Conservation (phyloP, 2,329 filamentous ascomycete genomes). For the Epicoccum sorghinum region DNA sequence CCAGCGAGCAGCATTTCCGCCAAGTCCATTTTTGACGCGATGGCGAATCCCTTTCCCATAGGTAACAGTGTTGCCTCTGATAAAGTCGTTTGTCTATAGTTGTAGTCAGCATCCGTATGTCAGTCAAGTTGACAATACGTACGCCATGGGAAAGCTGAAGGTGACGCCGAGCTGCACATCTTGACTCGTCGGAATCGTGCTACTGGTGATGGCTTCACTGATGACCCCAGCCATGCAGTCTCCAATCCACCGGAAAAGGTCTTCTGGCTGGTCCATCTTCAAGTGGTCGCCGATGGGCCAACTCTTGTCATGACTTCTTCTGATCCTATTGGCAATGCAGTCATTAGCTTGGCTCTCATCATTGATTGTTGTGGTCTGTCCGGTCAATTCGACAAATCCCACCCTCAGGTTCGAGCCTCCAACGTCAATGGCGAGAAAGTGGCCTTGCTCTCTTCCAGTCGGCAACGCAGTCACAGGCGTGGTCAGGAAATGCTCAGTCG, state of each 20-base stretch:
- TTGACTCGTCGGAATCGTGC: conserved; percentile 23
- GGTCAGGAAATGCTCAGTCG: conserved; percentile 48
- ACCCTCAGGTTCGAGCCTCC: conserved; percentile 73
- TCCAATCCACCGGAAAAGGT: conserved; percentile 82
- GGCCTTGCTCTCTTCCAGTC: conserved; percentile 70
- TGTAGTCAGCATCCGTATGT: conserved; percentile 14
- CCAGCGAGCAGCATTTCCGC: conserved; percentile 64
- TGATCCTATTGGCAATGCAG: conserved; percentile 51
- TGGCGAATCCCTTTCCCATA: conserved; percentile 74
- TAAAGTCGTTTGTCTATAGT: conserved; percentile 60
- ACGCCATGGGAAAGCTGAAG: conserved; percentile 72
- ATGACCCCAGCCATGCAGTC: conserved; percentile 77
- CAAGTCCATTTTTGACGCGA: conserved; percentile 66
- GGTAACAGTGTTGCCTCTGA: conserved; percentile 68
- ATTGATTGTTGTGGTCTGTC: conserved; percentile 30
- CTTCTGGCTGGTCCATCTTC: conserved; percentile 75
- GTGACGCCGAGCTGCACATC: conserved; percentile 69
- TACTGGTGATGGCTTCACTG: conserved; percentile 57
- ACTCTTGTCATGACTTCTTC: conserved; percentile 68
- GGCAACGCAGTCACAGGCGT: conserved; percentile 50
- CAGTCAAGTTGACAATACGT: not conserved
- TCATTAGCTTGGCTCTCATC: conserved; percentile 8
- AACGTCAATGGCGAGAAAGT: conserved; percentile 54
- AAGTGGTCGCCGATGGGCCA: conserved; percentile 77
- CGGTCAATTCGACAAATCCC: conserved; percentile 68